Percentiles rank a stretch among this genome's conserved stretches.
phyloP scores from a whole-genome alignment of 768 basidiomycete species.

The Chlorophyllum brunneum region DNA sequence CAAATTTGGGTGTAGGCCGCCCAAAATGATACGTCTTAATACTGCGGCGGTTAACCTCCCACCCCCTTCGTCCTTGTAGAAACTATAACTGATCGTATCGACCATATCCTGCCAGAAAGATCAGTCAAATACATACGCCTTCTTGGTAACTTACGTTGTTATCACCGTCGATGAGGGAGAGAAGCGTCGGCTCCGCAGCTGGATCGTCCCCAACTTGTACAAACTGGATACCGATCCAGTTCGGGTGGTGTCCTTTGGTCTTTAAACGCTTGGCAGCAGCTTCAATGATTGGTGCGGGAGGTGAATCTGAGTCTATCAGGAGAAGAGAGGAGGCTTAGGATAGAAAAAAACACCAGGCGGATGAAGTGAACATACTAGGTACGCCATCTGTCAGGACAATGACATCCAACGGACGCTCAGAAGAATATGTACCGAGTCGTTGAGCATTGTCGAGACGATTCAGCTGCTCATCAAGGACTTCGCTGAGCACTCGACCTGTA shows the following conservation, averaged over 20 bases:
- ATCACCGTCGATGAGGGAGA: slow-evolving; percentile 23
- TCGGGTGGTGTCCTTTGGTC: slow-evolving; percentile 26
- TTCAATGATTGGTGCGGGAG: slow-evolving; percentile 16
- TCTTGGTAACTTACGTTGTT: slow-evolving; percentile 19
- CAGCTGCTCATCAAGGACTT: slow-evolving; percentile 16
- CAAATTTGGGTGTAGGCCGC: slow-evolving; percentile 28
- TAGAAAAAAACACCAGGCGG: background rate
- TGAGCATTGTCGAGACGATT: slow-evolving; percentile 19
- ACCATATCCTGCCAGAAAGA: slow-evolving; percentile 25
- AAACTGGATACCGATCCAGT: slow-evolving; percentile 29
- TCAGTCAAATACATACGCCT: background rate
- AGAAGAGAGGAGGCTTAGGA: background rate
- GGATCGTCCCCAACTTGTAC: slow-evolving; percentile 30
- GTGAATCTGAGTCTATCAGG: background rate
- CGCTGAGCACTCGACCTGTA: slow-evolving; percentile 23
- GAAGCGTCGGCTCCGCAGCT: slow-evolving; percentile 19
- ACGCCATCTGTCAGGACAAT: slow-evolving; percentile 31
- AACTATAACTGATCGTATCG: slow-evolving; percentile 23
- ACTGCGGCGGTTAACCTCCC: slow-evolving; percentile 23
- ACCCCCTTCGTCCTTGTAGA: slow-evolving; percentile 6
- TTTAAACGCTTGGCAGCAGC: slow-evolving; percentile 21
- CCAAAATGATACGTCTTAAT: slow-evolving; percentile 29
- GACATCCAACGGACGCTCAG: slow-evolving; percentile 27
- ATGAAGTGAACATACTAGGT: slow-evolving; percentile 23
- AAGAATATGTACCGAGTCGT: slow-evolving; percentile 16